Evolutionary conservation across 768 basidiomycete genomes (phyloP), one percentile per base, ranked within the genome.

Genomic region (Rickenella mellea): DNA sequence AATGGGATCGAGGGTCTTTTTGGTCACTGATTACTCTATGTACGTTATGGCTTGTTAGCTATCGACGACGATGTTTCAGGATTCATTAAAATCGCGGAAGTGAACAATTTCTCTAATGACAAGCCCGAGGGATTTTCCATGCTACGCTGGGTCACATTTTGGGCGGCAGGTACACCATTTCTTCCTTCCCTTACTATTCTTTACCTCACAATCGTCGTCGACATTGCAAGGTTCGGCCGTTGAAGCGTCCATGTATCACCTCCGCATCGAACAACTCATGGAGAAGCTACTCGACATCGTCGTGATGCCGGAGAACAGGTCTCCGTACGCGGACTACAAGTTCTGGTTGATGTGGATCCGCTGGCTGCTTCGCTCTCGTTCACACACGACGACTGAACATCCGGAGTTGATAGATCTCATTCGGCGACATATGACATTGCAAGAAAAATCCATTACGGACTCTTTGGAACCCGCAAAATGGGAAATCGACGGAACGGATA

Each of bases 1-100:
- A 46, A 46, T 5, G 63, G 62, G 60, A 64, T 53, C 56, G 56
- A 39, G 12, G 52, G 41, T 6, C 6, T 26, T 1, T 28, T 10
- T 25, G 5, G 4, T 27, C 14, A 21, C 15, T 35, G 15, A 8
- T 15, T 24, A 30, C 21, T 26, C 25, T 12, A 24, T 4, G 19
- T 28, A 19, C 15, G n/a, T n/a, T n/a, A n/a, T n/a, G n/a, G n/a
- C 10, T 6, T n/a, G 10, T 39, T 6, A n/a, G 60, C 59, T 10
- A 51, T 64, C 36, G 63, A 65, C 40, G 55, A 59, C 21, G 60
- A 65, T 37, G 53, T 55, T 2, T 62, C 59, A 0, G 61, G 63
- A 3, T 63, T 55, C 38, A 54, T 58, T 40, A 57, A 56, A 1
- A 52, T 63, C n/a, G 26, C 44, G 3, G 61, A 65, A 39, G 54